Evolutionary conservation across 2,329 filamentous ascomycete species (phyloP).

Genomic region (Alternaria consortialis): DNA sequence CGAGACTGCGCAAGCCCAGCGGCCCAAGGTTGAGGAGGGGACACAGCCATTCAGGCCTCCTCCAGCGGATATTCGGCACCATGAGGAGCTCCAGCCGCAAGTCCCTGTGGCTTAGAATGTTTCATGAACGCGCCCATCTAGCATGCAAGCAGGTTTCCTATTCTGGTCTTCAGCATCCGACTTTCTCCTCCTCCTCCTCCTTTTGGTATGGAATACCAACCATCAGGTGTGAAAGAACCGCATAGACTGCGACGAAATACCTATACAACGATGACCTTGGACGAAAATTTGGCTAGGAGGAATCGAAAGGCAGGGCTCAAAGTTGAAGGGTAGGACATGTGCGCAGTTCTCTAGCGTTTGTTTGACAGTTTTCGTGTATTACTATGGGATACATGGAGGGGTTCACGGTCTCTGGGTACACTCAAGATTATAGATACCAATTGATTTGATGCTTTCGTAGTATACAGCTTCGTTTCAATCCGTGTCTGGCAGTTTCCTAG

Average conservation of each 20-base stretch:
- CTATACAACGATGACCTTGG: neutral
- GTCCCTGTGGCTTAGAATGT: slow-evolving; percentile 15
- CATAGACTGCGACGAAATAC: no score
- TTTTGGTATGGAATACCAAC: no score
- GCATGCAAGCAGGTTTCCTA: neutral
- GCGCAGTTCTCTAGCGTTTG: neutral
- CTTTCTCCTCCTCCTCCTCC: no score
- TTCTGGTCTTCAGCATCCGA: neutral
- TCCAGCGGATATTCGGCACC: slow-evolving; percentile 17
- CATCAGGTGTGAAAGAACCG: no score
- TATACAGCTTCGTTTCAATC: slow-evolving; percentile 10
- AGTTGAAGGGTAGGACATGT: neutral
- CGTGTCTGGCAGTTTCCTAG: neutral
- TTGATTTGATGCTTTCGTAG: slow-evolving; percentile 16
- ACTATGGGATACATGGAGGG: slow-evolving; percentile 2
- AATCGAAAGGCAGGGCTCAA: neutral
- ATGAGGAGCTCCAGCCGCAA: slow-evolving; percentile 9
- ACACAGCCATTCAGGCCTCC: slow-evolving; percentile 1
- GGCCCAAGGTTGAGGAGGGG: slow-evolving; percentile 15
- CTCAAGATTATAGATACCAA: slow-evolving; percentile 28
- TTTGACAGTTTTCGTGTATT: neutral
- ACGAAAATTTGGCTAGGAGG: neutral
- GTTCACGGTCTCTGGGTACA: slow-evolving; percentile 3
- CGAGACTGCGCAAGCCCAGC: slow-evolving; percentile 25
- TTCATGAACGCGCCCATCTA: neutral